These are phyloP conservation scores for Clonostachys rhizophaga DNA, from an alignment of 2,329 filamentous ascomycete genomes.

Conservation along the genomic window DNA sequence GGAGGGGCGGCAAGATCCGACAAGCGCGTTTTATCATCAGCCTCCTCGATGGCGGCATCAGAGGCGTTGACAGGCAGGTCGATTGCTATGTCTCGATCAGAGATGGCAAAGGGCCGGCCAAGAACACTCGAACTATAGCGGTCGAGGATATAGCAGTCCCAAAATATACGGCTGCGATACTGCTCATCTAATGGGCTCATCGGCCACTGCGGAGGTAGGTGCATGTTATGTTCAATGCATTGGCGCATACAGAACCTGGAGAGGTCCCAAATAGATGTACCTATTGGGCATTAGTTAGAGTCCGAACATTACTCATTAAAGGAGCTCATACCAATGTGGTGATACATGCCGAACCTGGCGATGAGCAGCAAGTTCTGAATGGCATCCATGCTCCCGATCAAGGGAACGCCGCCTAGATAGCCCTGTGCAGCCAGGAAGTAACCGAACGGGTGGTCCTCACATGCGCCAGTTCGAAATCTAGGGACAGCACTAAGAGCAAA, in stretches of 20 bases:
- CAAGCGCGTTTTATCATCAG: constrained; percentile 1
- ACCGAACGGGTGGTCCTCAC: constrained; percentile 28
- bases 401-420: constrained; percentile 17
- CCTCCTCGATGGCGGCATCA: constrained; percentile 20
- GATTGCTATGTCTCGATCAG: constrained; percentile 28
- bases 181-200: constrained; percentile 22
- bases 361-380: constrained; percentile 33
- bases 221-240: constrained; percentile 30
- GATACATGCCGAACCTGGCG: constrained; percentile 32
- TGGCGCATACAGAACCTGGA: constrained; percentile 29
- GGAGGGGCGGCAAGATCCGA: not conserved
- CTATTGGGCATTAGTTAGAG: constrained; percentile 2
- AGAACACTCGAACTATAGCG: constrained; percentile 35
- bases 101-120: constrained; percentile 32
- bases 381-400: constrained; percentile 17
- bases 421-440: constrained; percentile 30
- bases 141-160: constrained; percentile 38
- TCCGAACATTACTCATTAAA: no score
- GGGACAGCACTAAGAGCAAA: constrained; percentile 12
- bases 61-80: constrained; percentile 24
- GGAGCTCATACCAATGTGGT: constrained; percentile 21
- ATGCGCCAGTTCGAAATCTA: constrained; percentile 19
- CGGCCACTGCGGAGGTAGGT: constrained; percentile 8
- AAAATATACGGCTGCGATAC: constrained; percentile 31
- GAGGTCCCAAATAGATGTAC: constrained; percentile 32